Evolutionary conservation across 176 grass and related monocot species (phyloP).

Genomic region (Bothriochloa decipiens): DNA sequence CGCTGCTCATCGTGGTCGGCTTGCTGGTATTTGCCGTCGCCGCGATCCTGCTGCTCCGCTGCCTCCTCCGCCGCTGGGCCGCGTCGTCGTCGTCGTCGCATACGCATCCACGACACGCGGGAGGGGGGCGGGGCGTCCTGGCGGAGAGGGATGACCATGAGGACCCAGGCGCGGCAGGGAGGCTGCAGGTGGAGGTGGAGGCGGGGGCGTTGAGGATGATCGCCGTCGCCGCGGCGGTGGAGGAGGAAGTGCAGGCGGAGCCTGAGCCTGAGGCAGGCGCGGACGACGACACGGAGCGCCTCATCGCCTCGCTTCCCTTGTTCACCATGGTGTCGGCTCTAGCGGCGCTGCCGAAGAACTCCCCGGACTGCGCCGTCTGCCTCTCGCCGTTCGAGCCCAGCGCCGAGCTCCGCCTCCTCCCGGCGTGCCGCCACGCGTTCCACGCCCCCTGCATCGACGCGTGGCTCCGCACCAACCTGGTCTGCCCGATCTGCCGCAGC

Average conservation of each 20-base stretch:
- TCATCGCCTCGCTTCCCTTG: constrained; percentile 79
- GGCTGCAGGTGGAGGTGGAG: not conserved
- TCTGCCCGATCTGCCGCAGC: constrained; percentile 85
- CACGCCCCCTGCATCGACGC: constrained; percentile 82
- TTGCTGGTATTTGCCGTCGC: not conserved
- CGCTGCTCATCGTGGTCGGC: constrained; percentile 57
- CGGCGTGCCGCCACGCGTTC: constrained; percentile 90
- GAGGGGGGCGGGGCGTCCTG: not conserved
- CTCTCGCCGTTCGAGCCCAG: constrained; percentile 67
- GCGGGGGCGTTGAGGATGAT: too few relatives aligned
- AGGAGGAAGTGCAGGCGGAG: too few relatives aligned
- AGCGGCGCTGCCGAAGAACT: constrained; percentile 70
- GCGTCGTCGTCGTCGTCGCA: constrained; percentile 1
- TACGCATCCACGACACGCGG: not conserved
- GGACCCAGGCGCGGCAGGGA: not conserved
- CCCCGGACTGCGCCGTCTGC: constrained; percentile 90
- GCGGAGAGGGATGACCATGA: not conserved
- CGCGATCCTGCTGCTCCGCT: constrained; percentile 51
- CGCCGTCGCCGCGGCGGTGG: too few relatives aligned
- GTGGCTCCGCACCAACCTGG: constrained; percentile 75
- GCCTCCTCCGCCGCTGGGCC: constrained; percentile 59
- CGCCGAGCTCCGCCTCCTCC: constrained; percentile 75
- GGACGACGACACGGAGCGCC: constrained; percentile 35
- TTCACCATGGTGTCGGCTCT: constrained; percentile 78
- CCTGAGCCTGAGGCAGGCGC: not conserved